Evolutionary conservation across 768 basidiomycete species (phyloP).

Genomic region (Daedaleopsis nitida): DNA sequence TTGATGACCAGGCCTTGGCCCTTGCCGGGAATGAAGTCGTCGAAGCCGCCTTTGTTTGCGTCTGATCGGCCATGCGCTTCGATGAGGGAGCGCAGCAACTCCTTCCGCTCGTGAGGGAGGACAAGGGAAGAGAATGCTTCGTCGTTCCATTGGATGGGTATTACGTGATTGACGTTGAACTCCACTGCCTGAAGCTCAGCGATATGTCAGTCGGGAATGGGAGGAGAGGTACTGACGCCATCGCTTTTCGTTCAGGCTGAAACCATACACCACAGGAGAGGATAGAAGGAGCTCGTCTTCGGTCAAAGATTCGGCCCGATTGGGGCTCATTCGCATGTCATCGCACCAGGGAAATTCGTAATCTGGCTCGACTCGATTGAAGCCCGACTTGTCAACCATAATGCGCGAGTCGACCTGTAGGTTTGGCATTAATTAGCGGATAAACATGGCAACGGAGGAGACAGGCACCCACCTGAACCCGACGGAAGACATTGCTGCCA

Average conservation of each 20-base stretch:
- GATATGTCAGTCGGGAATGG: neutral
- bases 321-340: constrained; percentile 12
- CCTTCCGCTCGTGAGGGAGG: constrained; percentile 30
- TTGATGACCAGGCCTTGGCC: constrained; percentile 37
- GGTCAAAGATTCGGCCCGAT: constrained; percentile 5
- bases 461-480: constrained; percentile 45
- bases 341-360: neutral
- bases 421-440: neutral
- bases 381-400: constrained; percentile 61
- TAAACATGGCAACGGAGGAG: neutral
- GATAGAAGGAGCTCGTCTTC: constrained; percentile 58
- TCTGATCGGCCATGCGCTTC: constrained; percentile 27
- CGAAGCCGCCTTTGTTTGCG: constrained; percentile 16
- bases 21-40: constrained; percentile 38
- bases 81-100: constrained; percentile 33
- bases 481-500: constrained; percentile 36
- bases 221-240: constrained; percentile 37
- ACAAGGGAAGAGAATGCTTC: constrained; percentile 36
- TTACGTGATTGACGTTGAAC: constrained; percentile 57
- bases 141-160: constrained; percentile 45
- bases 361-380: constrained; percentile 46
- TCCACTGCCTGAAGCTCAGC: constrained; percentile 43
- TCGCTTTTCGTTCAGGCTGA: constrained; percentile 57
- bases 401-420: constrained; percentile 56
- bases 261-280: constrained; percentile 58